Base-by-base conservation (phyloP, 495 filamentous ascomycete genomes). In the Talaromyces wortmannii region DNA sequence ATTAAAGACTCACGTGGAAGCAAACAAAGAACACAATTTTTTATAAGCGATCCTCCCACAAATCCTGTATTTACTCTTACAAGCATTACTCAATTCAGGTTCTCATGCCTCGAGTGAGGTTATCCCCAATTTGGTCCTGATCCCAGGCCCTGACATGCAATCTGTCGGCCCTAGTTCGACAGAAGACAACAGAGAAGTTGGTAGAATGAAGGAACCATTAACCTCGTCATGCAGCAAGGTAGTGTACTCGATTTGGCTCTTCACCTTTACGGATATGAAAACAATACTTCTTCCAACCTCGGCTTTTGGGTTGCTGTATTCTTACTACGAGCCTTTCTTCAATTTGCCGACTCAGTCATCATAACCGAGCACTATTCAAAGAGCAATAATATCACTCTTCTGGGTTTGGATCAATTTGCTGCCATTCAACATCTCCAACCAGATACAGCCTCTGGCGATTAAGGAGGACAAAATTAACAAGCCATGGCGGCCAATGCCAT, bases 181-280 rank as follows among this genome's bases (percentile, higher is more conserved):
- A 23, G 23, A 23, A 23, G 23, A 23, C 23, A 23, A 23, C 23
- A 23, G 23, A 23, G 23, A 23, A 23, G 23, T 23, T 4, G 23
- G 23, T 23, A 23, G 23, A 23, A 23, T 23, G 23, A 23, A 23
- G 23, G 23, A 23, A 23, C 4, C 23, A 23, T 23, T 23, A 23
- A 23, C 23, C 1, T 23, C 23, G 23, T 23, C 23, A 23, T 23
- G 23, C 23, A 23, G 23, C 1, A 23, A 23, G 23, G 23, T 23
- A 4, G 23, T 66, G 31, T 33, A 65, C 43, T 66, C 68, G 8
- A 32, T 74, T 29, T 75, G 65, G 62, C 61, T 77, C 3, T 70
- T 75, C 52, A 72, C 72, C 10, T 60, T 55, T 47, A 70, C 62
- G 47, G 72, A 78, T 55, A 56, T 75, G 32, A 69, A 70, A 52